These are phyloP conservation scores for Scedosporium boydii DNA, from an alignment of 2,329 filamentous ascomycete genomes.

Conservation along the genomic window DNA sequence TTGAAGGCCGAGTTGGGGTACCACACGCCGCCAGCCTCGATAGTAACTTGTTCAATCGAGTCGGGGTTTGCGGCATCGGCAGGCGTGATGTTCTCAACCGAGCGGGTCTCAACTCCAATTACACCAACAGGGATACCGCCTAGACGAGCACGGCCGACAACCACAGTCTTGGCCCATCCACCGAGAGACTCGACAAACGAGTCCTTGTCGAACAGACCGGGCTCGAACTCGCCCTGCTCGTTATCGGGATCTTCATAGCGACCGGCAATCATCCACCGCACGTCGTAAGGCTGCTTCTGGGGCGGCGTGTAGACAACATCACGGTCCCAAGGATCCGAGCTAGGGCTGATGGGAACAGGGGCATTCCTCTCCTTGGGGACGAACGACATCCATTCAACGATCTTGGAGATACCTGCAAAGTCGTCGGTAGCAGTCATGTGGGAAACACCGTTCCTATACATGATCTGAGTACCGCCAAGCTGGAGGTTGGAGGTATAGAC, in stretches of 20 bases:
- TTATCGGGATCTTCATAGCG: slow-evolving; percentile 49
- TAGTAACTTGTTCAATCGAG: slow-evolving; percentile 89
- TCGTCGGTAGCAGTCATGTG: slow-evolving; percentile 98
- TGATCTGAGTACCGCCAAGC: slow-evolving; percentile 99
- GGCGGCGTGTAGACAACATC: slow-evolving; percentile 78
- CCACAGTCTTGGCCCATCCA: slow-evolving; percentile 94
- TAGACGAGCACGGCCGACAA: slow-evolving; percentile 90
- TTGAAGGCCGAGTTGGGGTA: slow-evolving; percentile 99
- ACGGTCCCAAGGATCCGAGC: slow-evolving; percentile 82
- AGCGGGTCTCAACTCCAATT: slow-evolving; percentile 90
- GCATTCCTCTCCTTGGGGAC: slow-evolving; percentile 91
- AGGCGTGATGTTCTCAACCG: slow-evolving; percentile 92
- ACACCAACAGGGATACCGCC: slow-evolving; percentile 98
- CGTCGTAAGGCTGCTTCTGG: slow-evolving; percentile 80
- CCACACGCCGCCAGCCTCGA: slow-evolving; percentile 97
- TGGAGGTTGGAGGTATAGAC: slow-evolving; percentile 99
- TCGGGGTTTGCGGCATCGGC: slow-evolving; percentile 97
- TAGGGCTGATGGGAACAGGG: slow-evolving; percentile 85
- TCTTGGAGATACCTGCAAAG: slow-evolving; percentile 95
- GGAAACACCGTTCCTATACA: slow-evolving; percentile 99
- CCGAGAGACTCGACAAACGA: slow-evolving; percentile 96
- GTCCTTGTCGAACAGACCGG: slow-evolving; percentile 90
- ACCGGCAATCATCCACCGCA: slow-evolving; percentile 85
- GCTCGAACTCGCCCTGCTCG: slow-evolving; percentile 60
- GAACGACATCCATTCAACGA: slow-evolving; percentile 96